These are phyloP conservation scores for Conidiobolus incongruus DNA, from an alignment of 371 early-diverging fungal species.

Conservation along the genomic window DNA sequence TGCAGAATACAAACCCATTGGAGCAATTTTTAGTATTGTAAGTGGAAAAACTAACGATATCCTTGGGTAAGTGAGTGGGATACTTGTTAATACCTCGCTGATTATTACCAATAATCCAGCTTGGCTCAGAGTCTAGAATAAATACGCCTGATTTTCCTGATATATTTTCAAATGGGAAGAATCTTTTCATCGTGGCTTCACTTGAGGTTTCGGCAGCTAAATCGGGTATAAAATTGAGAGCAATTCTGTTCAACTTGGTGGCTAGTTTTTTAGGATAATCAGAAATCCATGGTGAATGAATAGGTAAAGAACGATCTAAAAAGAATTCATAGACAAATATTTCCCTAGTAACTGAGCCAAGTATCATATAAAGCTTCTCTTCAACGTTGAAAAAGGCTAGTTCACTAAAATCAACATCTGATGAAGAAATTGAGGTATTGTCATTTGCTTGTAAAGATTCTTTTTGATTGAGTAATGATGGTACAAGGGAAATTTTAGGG, in stretches of 20 bases:
- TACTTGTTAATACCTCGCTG: slow-evolving; percentile 7
- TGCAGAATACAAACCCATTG: slow-evolving; percentile 54
- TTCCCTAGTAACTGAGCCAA: too few species aligned
- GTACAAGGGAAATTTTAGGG: background rate
- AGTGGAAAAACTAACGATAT: slow-evolving; percentile 41
- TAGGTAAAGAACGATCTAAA: too few species aligned
- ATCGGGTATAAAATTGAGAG: too few species aligned
- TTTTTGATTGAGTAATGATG: background rate
- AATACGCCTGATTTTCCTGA: slow-evolving; percentile 70
- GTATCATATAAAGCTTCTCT: too few species aligned
- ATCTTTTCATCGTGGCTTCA: slow-evolving; percentile 7
- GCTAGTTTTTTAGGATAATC: too few species aligned
- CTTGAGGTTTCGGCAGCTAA: too few species aligned
- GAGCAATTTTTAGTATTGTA: slow-evolving; percentile 65
- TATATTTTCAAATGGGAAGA: slow-evolving; percentile 38
- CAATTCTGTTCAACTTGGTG: too few species aligned
- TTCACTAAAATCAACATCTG: too few species aligned
- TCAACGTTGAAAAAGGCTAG: too few species aligned
- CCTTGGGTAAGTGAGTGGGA: slow-evolving; percentile 12
- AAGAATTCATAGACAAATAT: too few species aligned
- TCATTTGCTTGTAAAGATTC: background rate
- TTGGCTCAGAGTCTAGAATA: slow-evolving; percentile 57
- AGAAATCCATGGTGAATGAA: too few species aligned
- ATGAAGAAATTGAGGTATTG: too few species aligned
- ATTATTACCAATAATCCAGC: slow-evolving; percentile 52